Evolutionary conservation across 2,329 filamentous ascomycete genomes (phyloP), one percentile per base, ranked within the genome.

Genomic region (Aspergillus quadricinctus): DNA sequence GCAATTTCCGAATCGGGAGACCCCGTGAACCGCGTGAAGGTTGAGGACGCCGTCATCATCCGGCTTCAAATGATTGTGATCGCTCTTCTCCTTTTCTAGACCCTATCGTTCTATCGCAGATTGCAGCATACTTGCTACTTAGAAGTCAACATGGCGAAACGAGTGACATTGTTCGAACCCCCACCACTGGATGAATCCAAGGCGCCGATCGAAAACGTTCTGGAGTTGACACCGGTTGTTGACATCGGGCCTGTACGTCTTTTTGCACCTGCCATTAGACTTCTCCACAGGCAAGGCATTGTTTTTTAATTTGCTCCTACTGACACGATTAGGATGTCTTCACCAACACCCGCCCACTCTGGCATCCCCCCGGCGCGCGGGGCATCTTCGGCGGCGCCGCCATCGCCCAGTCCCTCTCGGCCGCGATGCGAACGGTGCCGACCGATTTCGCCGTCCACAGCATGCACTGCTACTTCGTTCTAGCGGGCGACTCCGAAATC

Each of bases 381-480:
- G 94, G 94, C 58, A 92, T 99, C 75, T 99, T 91, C 69, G 94
- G 94, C 71, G 92, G 92, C 62, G 87, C 89, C 55, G 92, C 95
- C 40, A 97, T 99, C 65, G 92, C 93, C 49, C 93, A 97, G 80
- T 92, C 84, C 68, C 87, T 97, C 27, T 83, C 89, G 48, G 91
- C 94, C 1, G 94, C 91, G 25, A 92, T 96, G 74, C 85, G 86
- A 69, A 99, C 94, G 8, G 90, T 99, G 2, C 88, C 88, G 0
- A 62, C 72, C 37, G 81, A 89, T 70, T 97, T 96, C 75, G 83
- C 87, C 57, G 86, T 94, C 50, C 94, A 99, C 80, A 93, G 88
- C 70, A 97, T 96, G 89, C 94, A 99, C 82, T 97, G 94, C 83
- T 99, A 97, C 80, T 99, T 99, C 74, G 87, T 99, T 35, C 86